These are phyloP conservation scores for Mortierella sp. DNA, from an alignment of 371 early-diverging fungal genomes.

Conservation along the genomic window DNA sequence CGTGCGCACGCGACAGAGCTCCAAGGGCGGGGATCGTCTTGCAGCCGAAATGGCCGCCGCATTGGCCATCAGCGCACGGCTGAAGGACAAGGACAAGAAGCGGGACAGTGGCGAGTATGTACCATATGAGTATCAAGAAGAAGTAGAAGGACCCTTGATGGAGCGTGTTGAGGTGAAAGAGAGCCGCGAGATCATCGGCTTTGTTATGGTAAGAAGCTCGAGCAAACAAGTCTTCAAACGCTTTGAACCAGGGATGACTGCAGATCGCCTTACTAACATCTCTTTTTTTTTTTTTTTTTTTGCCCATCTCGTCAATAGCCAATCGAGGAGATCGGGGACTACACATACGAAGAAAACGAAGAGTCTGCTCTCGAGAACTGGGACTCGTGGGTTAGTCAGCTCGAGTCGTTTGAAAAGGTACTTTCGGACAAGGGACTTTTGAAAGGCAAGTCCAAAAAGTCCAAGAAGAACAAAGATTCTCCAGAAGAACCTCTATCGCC, in stretches of 20 bases:
- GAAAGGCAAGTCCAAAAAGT: conserved; percentile 40
- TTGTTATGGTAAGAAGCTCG: conserved; percentile 35
- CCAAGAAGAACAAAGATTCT: conserved; percentile 24
- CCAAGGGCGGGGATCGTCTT: conserved; percentile 9
- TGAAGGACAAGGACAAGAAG: conserved; percentile 22
- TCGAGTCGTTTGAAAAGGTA: conserved; percentile 47
- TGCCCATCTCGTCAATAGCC: conserved; percentile 14
- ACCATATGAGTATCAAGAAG: conserved; percentile 52
- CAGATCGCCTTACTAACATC: too few species aligned
- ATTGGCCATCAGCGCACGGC: conserved; percentile 8
- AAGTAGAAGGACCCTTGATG: conserved; percentile 48
- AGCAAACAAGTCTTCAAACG: too few species aligned
- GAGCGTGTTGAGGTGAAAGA: conserved; percentile 46
- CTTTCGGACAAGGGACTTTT: conserved; percentile 41
- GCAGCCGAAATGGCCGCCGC: conserved; percentile 31
- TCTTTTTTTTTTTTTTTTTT: background rate
- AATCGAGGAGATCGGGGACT: conserved; percentile 34
- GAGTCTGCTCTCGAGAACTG: conserved; percentile 42
- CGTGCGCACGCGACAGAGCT: conserved; percentile 22
- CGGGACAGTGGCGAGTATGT: conserved; percentile 38
- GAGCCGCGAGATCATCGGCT: conserved; percentile 46
- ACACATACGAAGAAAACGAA: conserved; percentile 27
- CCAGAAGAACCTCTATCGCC: conserved; percentile 6
- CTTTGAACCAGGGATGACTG: too few species aligned
- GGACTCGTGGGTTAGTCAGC: conserved; percentile 52